Percentiles rank a stretch among this genome's conserved stretches.
Conservation (phyloP, 331 rosid species). For the Quercus lobata region DNA sequence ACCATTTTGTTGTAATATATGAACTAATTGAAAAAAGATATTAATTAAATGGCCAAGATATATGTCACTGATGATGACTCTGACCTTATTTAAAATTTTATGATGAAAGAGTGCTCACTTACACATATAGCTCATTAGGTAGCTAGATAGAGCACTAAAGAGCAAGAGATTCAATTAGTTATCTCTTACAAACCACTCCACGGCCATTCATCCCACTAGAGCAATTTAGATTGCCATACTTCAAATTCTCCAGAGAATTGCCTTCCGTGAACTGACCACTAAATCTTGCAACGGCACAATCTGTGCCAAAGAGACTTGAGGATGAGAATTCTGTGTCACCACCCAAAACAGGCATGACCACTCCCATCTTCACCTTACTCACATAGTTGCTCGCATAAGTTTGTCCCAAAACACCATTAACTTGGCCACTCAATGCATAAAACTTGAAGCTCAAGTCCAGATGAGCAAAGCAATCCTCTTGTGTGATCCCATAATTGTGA, state of each 20-base stretch:
- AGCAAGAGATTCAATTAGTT: neutral
- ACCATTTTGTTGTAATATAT: too few species aligned
- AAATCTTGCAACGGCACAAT: constrained; percentile 31
- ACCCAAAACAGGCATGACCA: constrained; percentile 37
- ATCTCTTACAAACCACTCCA: constrained; percentile 34
- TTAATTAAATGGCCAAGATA: neutral
- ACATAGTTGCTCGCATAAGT: constrained; percentile 25
- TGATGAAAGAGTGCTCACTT: neutral
- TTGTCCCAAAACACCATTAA: constrained; percentile 36
- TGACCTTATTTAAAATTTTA: neutral
- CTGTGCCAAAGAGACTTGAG: constrained; percentile 29
- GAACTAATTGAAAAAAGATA: too few species aligned
- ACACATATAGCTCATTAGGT: neutral
- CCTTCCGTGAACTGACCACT: neutral
- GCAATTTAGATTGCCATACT: constrained; percentile 10
- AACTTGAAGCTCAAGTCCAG: constrained; percentile 46
- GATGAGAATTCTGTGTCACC: constrained; percentile 27
- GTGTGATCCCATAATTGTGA: constrained; percentile 28
- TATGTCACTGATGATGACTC: neutral
- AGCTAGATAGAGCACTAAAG: neutral
- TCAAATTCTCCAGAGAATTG: neutral
- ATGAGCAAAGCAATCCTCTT: constrained; percentile 40
- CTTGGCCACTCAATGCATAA: constrained; percentile 19
- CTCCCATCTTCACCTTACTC: constrained; percentile 33
- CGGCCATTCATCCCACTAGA: constrained; percentile 27